Percentiles rank a stretch among this genome's conserved stretches.
Evolutionary conservation across 169 alveolate species (phyloP).

Genomic region (Pseudocohnilembus persalinus): DNA sequence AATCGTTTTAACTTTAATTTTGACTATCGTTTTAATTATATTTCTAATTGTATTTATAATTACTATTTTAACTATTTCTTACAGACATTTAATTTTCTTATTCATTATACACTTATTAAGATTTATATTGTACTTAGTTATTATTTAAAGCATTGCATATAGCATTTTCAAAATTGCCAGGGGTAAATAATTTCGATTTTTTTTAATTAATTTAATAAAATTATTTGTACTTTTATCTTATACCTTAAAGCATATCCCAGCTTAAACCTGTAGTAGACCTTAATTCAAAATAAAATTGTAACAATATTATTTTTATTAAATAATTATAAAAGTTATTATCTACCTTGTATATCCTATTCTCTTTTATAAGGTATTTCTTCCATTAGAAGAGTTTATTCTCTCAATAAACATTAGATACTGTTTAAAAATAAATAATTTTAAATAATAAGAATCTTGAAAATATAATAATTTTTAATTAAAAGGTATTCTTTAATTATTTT

Average conservation of each 20-base stretch:
- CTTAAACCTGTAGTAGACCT: not conserved
- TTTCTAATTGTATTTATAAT: too few relatives aligned
- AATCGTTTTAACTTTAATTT: too few relatives aligned
- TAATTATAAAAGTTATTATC: not conserved
- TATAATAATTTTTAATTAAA: not conserved
- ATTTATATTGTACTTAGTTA: too few relatives aligned
- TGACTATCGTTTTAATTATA: too few relatives aligned
- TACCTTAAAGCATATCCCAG: not conserved
- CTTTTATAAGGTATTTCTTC: not conserved
- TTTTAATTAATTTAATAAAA: too few relatives aligned
- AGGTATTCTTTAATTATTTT: not conserved
- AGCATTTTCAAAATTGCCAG: not conserved
- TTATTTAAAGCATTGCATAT: not conserved
- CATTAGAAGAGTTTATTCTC: constrained; percentile 18
- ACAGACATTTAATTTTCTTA: too few relatives aligned
- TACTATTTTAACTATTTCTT: too few relatives aligned
- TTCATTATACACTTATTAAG: too few relatives aligned
- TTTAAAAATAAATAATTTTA: not conserved
- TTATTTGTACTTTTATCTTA: not conserved
- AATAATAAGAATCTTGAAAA: not conserved
- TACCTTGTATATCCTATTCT: constrained; percentile 16
- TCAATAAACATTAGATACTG: constrained; percentile 6
- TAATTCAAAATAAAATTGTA: too few relatives aligned
- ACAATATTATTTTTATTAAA: too few relatives aligned
- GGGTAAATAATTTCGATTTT: not conserved